Evolutionary conservation across 2,329 filamentous ascomycete species (phyloP), one percentile per base, ranked within the genome.

Genomic region (Fusarium concolor): DNA sequence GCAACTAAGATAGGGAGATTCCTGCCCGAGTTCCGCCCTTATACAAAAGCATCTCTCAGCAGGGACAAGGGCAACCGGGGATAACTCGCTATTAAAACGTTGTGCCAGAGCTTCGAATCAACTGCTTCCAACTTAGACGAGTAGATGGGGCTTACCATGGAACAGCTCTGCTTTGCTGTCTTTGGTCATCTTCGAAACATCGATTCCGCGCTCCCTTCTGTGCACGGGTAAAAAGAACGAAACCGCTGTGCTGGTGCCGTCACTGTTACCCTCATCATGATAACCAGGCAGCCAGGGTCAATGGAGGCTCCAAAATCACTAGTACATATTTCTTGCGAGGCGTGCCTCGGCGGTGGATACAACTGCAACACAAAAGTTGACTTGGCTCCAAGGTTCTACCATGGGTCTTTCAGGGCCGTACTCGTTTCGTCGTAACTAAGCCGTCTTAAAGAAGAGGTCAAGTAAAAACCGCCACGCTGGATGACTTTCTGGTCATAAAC

Each of bases 311-410:
- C n/a, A n/a, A n/a, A n/a, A n/a, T n/a, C n/a, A n/a, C n/a, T n/a
- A n/a, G n/a, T n/a, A n/a, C n/a, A n/a, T n/a, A n/a, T n/a, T n/a
- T n/a, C n/a, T 35, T 42, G 10, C 28, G 18, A 45, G 45, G 42
- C 43, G 46, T 58, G 61, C 29, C 20, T 41, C 41, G 29, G 24
- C 38, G 35, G 56, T 33, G 37, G 53, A 31, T 56, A 38, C 26
- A 29, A 29, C 28, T 39, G 55, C 33, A 24, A 39, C 33, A 56
- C 46, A 65, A 17, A 26, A 53, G 52, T 8, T 26, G 24, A 26
- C 24, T 26, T 5, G 24, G 24, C 51, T 35, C 41, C 24, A 47
- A 51, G 33, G 47, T 47, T 50, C 64, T 57, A 44, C 33, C 50
- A 37, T 28, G 45, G 44, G 38, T 52, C 35, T 38, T 20, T 18